Evolutionary conservation across 2,329 filamentous ascomycete genomes (phyloP), one percentile per base, ranked within the genome.

Genomic region (Colletotrichum lini): DNA sequence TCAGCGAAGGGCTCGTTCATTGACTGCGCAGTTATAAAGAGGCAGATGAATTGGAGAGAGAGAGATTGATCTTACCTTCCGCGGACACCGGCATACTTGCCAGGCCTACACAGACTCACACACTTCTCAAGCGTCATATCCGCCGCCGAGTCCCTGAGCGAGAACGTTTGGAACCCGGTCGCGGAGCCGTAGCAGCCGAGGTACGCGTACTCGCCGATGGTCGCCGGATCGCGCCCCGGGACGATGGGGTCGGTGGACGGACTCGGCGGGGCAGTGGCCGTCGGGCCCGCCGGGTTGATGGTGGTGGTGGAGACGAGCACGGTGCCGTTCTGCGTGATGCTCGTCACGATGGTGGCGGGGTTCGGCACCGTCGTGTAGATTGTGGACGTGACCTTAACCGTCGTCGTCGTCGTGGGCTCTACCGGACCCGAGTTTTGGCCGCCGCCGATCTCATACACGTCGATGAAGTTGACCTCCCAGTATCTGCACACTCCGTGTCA

Each of bases 401-500:
- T 78, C 1, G 76, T 79, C 5, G 76, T 80, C 15, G 76, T 75
- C 5, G 78, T 79, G 5, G 72, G 76, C 23, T 78, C 74, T 50
- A 58, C 23, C 40, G 35, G 16, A 35, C 57, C 54, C 38, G 65
- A 54, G 54, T 40, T n/a, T 67, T 54, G 26, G 69, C 73, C 0
- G 53, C 53, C 67, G 65, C 59, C 74, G 56, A 65, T 68, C 60
- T 78, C 70, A 67, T 87, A 88, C 23, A 85, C 80, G 40, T 88
- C 85, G 68, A 88, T 87, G 74, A 86, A 87, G 67, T 83, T 81
- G 81, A 93, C 82, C 74, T 92, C 77, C 88, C 89, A 81, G 78
- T 84, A 80, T 9, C 81, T 82, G 70, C 8, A 12, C 67, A 12
- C 67, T 42, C 15, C 12, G 18, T 16, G 53, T 73, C 9, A 70